phyloP scores from a whole-genome alignment of 2,329 filamentous ascomycete genomes.

The Monosporascus sp. region DNA sequence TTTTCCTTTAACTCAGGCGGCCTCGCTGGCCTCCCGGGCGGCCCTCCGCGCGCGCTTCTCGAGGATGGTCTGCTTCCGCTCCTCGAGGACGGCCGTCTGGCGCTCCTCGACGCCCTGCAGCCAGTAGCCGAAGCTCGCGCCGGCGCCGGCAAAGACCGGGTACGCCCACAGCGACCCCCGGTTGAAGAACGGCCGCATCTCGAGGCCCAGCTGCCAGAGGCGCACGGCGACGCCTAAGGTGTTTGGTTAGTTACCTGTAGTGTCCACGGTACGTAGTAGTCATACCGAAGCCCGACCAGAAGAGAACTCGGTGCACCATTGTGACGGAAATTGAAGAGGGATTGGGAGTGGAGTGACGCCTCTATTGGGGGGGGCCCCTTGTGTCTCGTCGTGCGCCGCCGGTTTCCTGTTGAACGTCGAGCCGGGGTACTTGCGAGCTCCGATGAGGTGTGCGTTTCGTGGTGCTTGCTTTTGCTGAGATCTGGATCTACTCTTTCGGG shows the following conservation, averaged over 20 bases:
- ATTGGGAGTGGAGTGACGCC: slow-evolving; percentile 13
- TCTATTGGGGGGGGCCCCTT: slow-evolving; percentile 13
- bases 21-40: slow-evolving; percentile 50
- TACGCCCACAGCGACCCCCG: slow-evolving; percentile 83
- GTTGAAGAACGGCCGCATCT: slow-evolving; percentile 94
- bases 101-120: slow-evolving; percentile 81
- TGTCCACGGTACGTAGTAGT: slow-evolving; percentile 13
- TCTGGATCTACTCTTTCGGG: not conserved
- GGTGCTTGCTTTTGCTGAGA: slow-evolving; percentile 4
- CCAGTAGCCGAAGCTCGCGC: slow-evolving; percentile 96
- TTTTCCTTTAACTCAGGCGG: slow-evolving; percentile 6
- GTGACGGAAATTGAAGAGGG: slow-evolving; percentile 22
- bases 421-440: slow-evolving; percentile 1
- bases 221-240: slow-evolving; percentile 77
- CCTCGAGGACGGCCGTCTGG: slow-evolving; percentile 70
- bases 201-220: slow-evolving; percentile 95
- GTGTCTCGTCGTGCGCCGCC: slow-evolving; percentile 2
- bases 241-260: slow-evolving; percentile 13
- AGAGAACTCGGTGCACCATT: slow-evolving; percentile 64
- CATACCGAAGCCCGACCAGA: slow-evolving; percentile 90
- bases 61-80: slow-evolving; percentile 74
- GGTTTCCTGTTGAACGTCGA: slow-evolving; percentile 4
- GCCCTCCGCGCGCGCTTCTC: slow-evolving; percentile 84
- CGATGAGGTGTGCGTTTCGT: slow-evolving; percentile 3
- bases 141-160: slow-evolving; percentile 79